phyloP scores from a whole-genome alignment of 2,329 filamentous ascomycete species.

The Fusarium dimerum region DNA sequence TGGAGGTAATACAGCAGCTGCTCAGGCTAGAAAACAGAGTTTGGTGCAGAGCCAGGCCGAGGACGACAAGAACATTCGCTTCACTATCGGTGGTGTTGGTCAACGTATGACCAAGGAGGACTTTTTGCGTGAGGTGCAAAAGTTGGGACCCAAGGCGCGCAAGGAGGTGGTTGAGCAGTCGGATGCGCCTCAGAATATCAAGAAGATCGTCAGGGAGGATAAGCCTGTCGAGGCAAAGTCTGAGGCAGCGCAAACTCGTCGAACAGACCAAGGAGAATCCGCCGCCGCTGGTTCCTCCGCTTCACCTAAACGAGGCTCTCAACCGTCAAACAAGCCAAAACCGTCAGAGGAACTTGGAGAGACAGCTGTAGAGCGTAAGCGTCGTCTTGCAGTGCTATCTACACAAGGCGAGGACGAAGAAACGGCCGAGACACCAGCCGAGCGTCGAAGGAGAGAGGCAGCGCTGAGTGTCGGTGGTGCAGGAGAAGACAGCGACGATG shows the following conservation, averaged over 20 bases:
- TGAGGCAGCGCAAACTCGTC: constrained; percentile 21
- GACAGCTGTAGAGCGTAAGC: constrained; percentile 68
- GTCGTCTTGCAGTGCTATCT: constrained; percentile 59
- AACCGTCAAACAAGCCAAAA: constrained; percentile 9
- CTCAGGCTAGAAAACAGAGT: constrained; percentile 39
- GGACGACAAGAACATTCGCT: constrained; percentile 73
- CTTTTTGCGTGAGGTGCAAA: constrained; percentile 73
- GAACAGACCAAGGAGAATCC: constrained; percentile 9
- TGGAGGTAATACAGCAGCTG: constrained; percentile 37
- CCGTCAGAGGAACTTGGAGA: constrained; percentile 47
- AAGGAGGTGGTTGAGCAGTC: constrained; percentile 56
- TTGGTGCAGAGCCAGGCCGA: constrained; percentile 49
- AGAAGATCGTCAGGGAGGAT: constrained; percentile 50
- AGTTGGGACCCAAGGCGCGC: constrained; percentile 67
- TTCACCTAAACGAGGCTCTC: constrained; percentile 15
- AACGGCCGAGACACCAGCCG: constrained; percentile 69
- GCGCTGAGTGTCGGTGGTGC: constrained; percentile 64
- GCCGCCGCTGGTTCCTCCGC: constrained; percentile 6
- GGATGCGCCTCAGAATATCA: constrained; percentile 48
- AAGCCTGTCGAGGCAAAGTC: constrained; percentile 19
- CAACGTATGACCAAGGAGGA: constrained; percentile 78
- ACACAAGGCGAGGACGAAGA: constrained; percentile 44
- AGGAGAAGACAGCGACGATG: constrained; percentile 50
- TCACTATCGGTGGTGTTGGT: constrained; percentile 73
- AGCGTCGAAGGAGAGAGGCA: constrained; percentile 71